Evolutionary conservation across 2,329 filamentous ascomycete species (phyloP).

Genomic region (Venturiaceae sp.): DNA sequence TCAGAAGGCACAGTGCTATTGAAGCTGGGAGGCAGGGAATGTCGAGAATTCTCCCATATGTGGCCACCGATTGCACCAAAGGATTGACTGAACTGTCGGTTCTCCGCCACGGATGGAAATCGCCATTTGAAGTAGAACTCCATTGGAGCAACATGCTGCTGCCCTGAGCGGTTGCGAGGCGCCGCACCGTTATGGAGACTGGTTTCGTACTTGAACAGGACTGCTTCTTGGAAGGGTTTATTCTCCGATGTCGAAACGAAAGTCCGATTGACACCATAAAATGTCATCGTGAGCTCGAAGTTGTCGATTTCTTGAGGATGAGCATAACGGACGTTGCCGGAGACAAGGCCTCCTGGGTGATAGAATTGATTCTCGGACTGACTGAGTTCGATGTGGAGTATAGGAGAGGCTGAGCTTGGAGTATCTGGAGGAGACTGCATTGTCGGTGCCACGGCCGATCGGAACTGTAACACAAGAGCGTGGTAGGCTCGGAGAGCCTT

Average conservation of each 20-base stretch:
- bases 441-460: neutral
- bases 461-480: neutral
- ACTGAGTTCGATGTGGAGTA: neutral
- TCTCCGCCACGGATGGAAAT: neutral
- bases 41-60: neutral
- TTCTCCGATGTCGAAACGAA: neutral
- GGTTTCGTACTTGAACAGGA: neutral
- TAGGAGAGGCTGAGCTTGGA: neutral
- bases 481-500: neutral
- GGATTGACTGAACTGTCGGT: neutral
- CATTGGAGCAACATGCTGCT: neutral
- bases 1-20: neutral
- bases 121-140: conserved; percentile 3
- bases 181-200: neutral
- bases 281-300: neutral
- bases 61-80: neutral
- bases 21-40: neutral
- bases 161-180: neutral
- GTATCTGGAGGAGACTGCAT: neutral
- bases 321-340: neutral
- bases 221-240: neutral
- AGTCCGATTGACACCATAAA: neutral
- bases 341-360: neutral
- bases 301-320: neutral
- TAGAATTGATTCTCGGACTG: neutral